Conservation (phyloP, 2,329 filamentous ascomycete species). For the Amphichorda felina region DNA sequence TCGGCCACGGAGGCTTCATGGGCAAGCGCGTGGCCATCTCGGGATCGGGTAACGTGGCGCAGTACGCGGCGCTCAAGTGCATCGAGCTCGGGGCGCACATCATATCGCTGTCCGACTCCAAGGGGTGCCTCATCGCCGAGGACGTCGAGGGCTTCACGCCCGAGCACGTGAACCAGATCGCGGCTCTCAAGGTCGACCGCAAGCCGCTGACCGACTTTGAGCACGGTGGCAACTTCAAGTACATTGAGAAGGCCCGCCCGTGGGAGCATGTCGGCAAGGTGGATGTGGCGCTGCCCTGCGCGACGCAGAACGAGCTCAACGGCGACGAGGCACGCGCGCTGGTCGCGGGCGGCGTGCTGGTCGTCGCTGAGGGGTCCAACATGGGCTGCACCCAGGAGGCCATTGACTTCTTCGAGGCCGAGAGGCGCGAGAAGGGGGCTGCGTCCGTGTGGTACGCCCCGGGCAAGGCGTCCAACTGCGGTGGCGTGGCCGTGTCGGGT, state of each 20-base stretch:
- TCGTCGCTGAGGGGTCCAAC: constrained; percentile 94
- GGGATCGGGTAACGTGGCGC: constrained; percentile 93
- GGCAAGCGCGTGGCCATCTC: constrained; percentile 95
- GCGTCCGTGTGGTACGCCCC: constrained; percentile 87
- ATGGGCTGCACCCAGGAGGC: constrained; percentile 97
- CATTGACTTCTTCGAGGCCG: constrained; percentile 82
- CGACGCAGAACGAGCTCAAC: constrained; percentile 96
- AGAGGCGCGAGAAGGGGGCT: constrained; percentile 56
- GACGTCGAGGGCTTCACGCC: constrained; percentile 60
- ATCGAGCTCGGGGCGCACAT: constrained; percentile 93
- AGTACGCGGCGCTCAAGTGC: constrained; percentile 92
- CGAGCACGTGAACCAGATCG: constrained; percentile 69
- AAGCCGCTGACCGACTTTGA: constrained; percentile 68
- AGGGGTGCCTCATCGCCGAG: constrained; percentile 65
- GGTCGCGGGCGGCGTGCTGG: constrained; percentile 60
- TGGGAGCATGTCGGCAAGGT: constrained; percentile 86
- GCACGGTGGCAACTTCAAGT: constrained; percentile 41
- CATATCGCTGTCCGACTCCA: constrained; percentile 86
- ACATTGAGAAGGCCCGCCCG: constrained; percentile 76
- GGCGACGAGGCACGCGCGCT: constrained; percentile 80
- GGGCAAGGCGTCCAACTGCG: constrained; percentile 94
- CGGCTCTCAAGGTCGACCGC: constrained; percentile 75
- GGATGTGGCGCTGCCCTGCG: constrained; percentile 83
- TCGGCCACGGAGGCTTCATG: constrained; percentile 71
- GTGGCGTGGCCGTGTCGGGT: constrained; percentile 92